phyloP scores from a whole-genome alignment of 306 rosid species.

The Senna siamea region DNA sequence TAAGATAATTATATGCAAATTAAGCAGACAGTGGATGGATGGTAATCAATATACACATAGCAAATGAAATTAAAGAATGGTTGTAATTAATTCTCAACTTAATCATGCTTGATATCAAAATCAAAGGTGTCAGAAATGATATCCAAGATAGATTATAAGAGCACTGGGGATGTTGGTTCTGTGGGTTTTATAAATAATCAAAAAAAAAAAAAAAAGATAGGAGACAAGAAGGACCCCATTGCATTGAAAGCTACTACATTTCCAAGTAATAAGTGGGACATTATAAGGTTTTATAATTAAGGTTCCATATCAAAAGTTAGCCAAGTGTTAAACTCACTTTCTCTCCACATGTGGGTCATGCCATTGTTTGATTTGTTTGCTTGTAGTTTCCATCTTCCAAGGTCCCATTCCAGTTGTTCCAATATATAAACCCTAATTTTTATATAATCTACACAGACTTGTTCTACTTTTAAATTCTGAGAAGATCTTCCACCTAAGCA shows the following conservation, averaged over 20 bases:
- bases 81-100: conserved; percentile 13
- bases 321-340: conserved; percentile 44
- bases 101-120: conserved; percentile 44
- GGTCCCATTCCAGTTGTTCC: conserved; percentile 58
- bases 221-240: conserved; percentile 52
- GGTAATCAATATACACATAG: conserved; percentile 27
- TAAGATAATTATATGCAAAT: conserved; percentile 24
- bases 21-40: conserved; percentile 11
- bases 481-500: conserved; percentile 59
- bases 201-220: too few species aligned
- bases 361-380: conserved; percentile 47
- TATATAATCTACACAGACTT: conserved; percentile 33
- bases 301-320: conserved; percentile 39
- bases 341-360: conserved; percentile 55
- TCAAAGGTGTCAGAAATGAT: conserved; percentile 49
- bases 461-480: conserved; percentile 36
- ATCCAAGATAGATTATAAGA: conserved; percentile 75
- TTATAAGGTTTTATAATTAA: conserved; percentile 22
- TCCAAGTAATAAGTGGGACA: conserved; percentile 61
- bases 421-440: conserved; percentile 28
- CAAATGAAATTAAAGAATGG: conserved; percentile 30
- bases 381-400: conserved; percentile 49
- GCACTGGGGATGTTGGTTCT: conserved; percentile 86
- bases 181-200: too few species aligned
- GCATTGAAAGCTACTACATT: conserved; percentile 57